Conservation (phyloP, 225 moss, liverwort and hornwort species). For the Physcomitrium patens region DNA sequence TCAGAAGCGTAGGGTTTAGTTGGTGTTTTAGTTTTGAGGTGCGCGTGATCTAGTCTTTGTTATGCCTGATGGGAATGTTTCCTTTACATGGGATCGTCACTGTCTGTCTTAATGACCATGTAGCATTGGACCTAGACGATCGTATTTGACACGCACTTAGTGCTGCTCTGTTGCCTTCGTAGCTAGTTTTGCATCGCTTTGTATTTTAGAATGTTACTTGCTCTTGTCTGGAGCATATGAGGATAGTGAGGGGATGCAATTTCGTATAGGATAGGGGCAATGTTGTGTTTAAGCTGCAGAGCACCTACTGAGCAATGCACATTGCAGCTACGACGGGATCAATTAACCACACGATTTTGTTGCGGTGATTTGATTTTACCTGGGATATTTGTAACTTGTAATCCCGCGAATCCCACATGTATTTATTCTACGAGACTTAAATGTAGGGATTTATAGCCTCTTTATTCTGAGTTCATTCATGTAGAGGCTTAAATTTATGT, state of each 20-base stretch:
- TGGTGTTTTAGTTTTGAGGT: neutral
- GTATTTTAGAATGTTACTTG: neutral
- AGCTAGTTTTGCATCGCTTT: neutral
- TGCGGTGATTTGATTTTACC: neutral
- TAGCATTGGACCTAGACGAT: conserved; percentile 27
- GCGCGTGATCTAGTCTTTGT: neutral
- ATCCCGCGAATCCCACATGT: neutral
- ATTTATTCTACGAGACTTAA: neutral
- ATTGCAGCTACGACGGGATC: neutral
- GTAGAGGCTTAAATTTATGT: neutral
- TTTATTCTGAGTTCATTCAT: neutral
- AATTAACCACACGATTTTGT: neutral
- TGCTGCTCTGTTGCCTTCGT: neutral
- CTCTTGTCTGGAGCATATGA: neutral
- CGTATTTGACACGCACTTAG: conserved; percentile 5
- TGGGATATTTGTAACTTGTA: conserved; percentile 2
- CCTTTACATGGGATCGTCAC: neutral
- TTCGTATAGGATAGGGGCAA: neutral
- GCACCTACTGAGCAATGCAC: neutral
- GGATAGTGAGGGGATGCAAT: neutral
- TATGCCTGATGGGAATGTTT: neutral
- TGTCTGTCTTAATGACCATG: neutral
- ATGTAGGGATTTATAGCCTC: neutral
- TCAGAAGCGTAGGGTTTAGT: neutral
- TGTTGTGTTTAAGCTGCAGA: neutral